A percentile compares a stretch with the other conserved stretches of the same genome.
These are phyloP conservation scores for Didymella glomerata DNA, from an alignment of 2,329 filamentous ascomycete species.

Conservation along the genomic window DNA sequence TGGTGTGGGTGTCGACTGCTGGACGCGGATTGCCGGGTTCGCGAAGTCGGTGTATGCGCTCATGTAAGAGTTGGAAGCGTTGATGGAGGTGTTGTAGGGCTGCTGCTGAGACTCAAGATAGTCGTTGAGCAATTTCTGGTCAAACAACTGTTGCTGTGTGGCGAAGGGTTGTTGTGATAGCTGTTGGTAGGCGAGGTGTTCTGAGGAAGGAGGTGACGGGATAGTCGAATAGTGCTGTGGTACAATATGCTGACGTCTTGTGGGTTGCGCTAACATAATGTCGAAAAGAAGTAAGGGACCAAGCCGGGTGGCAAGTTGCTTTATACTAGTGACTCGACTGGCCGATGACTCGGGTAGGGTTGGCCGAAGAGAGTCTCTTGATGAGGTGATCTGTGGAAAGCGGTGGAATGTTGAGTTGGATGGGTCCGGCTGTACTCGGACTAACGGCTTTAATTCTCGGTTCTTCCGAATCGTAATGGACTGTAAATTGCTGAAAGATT, in stretches of 20 bases:
- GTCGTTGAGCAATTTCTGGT: constrained; percentile 49
- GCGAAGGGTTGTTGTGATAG: constrained; percentile 35
- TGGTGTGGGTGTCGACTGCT: constrained; percentile 52
- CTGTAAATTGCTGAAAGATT: constrained; percentile 49
- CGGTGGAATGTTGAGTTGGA: constrained; percentile 36
- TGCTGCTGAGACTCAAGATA: constrained; percentile 50
- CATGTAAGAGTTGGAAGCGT: constrained; percentile 44
- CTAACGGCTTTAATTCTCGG: constrained; percentile 35
- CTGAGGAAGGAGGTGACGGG: constrained; percentile 43
- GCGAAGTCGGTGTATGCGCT: constrained; percentile 43
- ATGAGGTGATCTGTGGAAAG: constrained; percentile 47
- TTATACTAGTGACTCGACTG: constrained; percentile 47
- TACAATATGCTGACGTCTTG: constrained; percentile 49
- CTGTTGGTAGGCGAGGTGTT: constrained; percentile 41
- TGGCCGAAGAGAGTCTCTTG: constrained; percentile 27
- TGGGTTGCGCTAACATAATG: constrained; percentile 51
- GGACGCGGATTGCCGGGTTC: constrained; percentile 52
- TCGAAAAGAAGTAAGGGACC: constrained; percentile 42
- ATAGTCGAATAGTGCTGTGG: constrained; percentile 36
- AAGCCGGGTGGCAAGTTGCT: constrained; percentile 50
- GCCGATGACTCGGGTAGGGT: constrained; percentile 41
- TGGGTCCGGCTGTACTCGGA: constrained; percentile 39
- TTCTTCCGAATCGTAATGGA: constrained; percentile 32
- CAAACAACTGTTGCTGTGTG: constrained; percentile 40
- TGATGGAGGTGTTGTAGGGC: constrained; percentile 32